Evolutionary conservation across 1,284 basidiomycete species (phyloP).

Genomic region (Trichosporon asahii): DNA sequence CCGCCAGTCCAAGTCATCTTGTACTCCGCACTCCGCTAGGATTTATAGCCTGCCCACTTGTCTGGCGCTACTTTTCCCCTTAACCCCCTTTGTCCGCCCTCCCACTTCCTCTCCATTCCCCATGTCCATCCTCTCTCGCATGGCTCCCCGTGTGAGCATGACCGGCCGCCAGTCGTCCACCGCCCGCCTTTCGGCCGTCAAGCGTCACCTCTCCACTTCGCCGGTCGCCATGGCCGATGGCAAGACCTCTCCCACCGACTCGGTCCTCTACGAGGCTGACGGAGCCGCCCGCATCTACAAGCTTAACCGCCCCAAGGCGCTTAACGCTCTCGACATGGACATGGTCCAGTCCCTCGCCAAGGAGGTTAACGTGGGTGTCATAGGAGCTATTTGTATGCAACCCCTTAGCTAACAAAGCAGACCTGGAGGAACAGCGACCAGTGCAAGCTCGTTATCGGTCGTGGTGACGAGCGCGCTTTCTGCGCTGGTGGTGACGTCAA

Average conservation of each 20-base stretch:
- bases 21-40: neutral
- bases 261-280: slow-evolving; percentile 29
- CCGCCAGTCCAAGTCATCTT: neutral
- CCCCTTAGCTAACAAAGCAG: slow-evolving; percentile 52
- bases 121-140: slow-evolving; percentile 30
- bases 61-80: neutral
- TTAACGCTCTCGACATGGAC: slow-evolving; percentile 78
- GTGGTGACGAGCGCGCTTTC: slow-evolving; percentile 75
- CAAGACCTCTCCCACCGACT: slow-evolving; percentile 20
- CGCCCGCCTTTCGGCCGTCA: slow-evolving; percentile 30
- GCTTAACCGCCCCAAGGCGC: slow-evolving; percentile 70
- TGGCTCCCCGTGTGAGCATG: slow-evolving; percentile 30
- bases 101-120: slow-evolving; percentile 1
- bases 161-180: slow-evolving; percentile 23
- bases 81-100: neutral
- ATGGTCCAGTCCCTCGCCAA: slow-evolving; percentile 75
- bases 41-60: slow-evolving; percentile 2
- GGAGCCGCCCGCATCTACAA: slow-evolving; percentile 36
- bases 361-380: slow-evolving; percentile 37
- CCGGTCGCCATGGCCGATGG: slow-evolving; percentile 18
- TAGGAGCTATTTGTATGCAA: too few relatives aligned
- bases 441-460: slow-evolving; percentile 72
- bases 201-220: slow-evolving; percentile 36
- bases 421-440: slow-evolving; percentile 74
- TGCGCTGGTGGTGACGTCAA: slow-evolving; percentile 92